phyloP scores from a whole-genome alignment of 768 basidiomycete genomes.

The Auricularia heimuer region DNA sequence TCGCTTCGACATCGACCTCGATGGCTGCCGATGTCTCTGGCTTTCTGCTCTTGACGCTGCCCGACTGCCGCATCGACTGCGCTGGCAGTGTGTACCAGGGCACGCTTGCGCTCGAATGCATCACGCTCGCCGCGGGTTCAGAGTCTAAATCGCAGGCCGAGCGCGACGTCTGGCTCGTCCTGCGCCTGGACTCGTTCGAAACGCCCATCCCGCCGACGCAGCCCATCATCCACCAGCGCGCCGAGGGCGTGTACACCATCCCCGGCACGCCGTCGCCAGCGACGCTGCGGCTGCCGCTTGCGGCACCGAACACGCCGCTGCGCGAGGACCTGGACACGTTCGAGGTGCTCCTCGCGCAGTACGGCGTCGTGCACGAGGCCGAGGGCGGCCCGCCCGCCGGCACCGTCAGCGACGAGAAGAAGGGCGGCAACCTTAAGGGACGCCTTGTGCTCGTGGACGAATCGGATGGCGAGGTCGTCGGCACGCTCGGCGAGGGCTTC shows the following conservation, averaged over 20 bases:
- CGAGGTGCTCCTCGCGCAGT: constrained; percentile 58
- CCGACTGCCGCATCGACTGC: constrained; percentile 34
- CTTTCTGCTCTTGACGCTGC: constrained; percentile 46
- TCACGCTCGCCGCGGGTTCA: constrained; percentile 29
- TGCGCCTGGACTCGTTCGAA: constrained; percentile 47
- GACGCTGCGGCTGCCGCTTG: constrained; percentile 18
- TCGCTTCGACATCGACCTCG: too few species aligned
- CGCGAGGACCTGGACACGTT: constrained; percentile 53
- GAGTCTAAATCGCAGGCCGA: constrained; percentile 22
- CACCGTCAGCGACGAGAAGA: constrained; percentile 22
- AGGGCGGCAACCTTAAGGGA: constrained; percentile 29
- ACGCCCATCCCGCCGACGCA: constrained; percentile 50
- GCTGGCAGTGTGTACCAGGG: constrained; percentile 29
- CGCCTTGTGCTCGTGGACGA: constrained; percentile 65
- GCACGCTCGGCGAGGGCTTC: constrained; percentile 51
- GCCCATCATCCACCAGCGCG: constrained; percentile 31
- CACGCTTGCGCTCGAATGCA: constrained; percentile 47
- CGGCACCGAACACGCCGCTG: constrained; percentile 20
- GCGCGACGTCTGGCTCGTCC: constrained; percentile 56
- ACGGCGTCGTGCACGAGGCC: constrained; percentile 29
- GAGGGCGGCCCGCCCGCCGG: constrained; percentile 8
- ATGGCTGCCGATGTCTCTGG: constrained; percentile 19
- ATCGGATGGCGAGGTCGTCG: constrained; percentile 60
- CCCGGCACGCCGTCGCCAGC: constrained; percentile 10
- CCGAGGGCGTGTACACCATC: constrained; percentile 30